Evolutionary conservation across 768 basidiomycete genomes (phyloP).

Genomic region (Suillus occidentalis): DNA sequence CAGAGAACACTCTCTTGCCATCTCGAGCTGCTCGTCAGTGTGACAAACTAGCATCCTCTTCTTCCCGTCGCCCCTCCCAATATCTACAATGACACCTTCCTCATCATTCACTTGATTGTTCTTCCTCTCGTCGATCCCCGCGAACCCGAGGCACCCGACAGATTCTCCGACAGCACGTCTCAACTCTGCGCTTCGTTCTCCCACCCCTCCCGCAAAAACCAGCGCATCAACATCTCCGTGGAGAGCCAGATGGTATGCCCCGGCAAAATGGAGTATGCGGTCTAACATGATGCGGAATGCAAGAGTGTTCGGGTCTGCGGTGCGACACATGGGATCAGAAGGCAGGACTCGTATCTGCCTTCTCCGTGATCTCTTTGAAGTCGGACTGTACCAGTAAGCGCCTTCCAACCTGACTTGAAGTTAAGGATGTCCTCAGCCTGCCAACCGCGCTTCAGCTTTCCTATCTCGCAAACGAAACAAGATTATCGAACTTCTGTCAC

Average conservation of each 20-base stretch:
- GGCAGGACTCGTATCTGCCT: constrained; percentile 32
- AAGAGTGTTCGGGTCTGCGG: constrained; percentile 44
- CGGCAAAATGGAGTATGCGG: constrained; percentile 69
- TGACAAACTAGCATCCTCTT: constrained; percentile 56
- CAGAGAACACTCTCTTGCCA: constrained; percentile 42
- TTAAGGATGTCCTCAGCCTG: constrained; percentile 76
- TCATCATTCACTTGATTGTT: constrained; percentile 40
- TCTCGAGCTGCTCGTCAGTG: constrained; percentile 65
- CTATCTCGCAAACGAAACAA: background rate
- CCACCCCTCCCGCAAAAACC: constrained; percentile 88
- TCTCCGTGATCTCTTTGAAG: constrained; percentile 65
- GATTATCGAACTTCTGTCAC: constrained; percentile 47
- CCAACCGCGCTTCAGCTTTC: constrained; percentile 8
- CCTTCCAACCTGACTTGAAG: constrained; percentile 74
- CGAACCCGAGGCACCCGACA: constrained; percentile 63
- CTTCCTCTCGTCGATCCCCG: constrained; percentile 44
- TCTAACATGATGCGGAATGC: constrained; percentile 83
- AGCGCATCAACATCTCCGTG: constrained; percentile 69
- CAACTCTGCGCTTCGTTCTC: constrained; percentile 68
- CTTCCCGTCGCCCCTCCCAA: constrained; percentile 33
- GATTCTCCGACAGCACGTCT: constrained; percentile 55
- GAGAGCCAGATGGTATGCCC: constrained; percentile 75
- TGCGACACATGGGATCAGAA: constrained; percentile 17
- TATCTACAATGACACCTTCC: constrained; percentile 47
- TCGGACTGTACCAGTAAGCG: constrained; percentile 80